Base-by-base conservation (phyloP, 306 rosid genomes). In the Trichosanthes truncata region DNA sequence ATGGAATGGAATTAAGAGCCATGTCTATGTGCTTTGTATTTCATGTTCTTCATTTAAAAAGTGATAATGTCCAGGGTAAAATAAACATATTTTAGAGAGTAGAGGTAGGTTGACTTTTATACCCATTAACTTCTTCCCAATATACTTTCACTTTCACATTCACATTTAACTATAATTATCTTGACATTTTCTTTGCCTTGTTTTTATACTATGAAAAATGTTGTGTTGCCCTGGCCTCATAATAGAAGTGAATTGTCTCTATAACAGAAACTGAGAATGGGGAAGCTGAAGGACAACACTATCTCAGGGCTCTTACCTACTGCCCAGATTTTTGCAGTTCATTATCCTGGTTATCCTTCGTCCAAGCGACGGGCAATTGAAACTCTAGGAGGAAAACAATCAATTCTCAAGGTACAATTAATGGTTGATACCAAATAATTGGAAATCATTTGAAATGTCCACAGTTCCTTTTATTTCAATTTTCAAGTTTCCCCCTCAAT, bases 311-410 rank as follows among this genome's bases (percentile, higher is more conserved):
- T 82, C 80, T 31, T 93, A 33, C 96, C 98, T 0, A 80, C 78
- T 66, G 77, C 80, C 52, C 80, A 81, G 43, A 91, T 81, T 6
- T 91, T 93, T 80, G 75, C 89, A 15, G 87, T 91, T 38, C 88
- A 89, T 83, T 91, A 86, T 85, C 98, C 98, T 52, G 93, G 90
- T 38, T 93, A 93, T 84, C 92, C 97, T 78, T 89, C 84, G 1
- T 87, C 96, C 18, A 74, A 83, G 41, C 84, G 89, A 17, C 87
- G 88, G 12, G 93, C 93, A 7, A 5, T 90, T 7, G 84, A 89
- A 35, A 90, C 96, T 10, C 92, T 93, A 0, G 97, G 97, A 12
- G 98, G 98, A 82, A 61, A 73, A 41, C 88, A 88, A 86, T 84
- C 80, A 63, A 90, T 93, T 41, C 89, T 78, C 12, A 89, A 89